Evolutionary conservation across 1,139 yeast genomes (phyloP).

Genomic region (Pneumocystis oryctolagi): DNA sequence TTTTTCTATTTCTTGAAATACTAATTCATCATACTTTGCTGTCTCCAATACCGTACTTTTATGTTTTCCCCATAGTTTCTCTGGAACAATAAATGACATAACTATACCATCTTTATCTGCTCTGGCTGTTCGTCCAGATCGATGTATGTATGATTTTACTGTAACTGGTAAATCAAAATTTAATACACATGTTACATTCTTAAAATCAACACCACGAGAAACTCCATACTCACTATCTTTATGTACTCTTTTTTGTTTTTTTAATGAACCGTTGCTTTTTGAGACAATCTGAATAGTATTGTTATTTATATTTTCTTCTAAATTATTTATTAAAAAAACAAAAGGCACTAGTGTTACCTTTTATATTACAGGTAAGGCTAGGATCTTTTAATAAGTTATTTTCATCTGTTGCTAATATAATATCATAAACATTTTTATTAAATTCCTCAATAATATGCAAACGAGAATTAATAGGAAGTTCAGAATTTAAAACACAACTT

Average conservation of each 20-base stretch:
- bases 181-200: slow-evolving; percentile 87
- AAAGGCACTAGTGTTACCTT: slow-evolving; percentile 9
- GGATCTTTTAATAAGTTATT: slow-evolving; percentile 37
- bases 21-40: slow-evolving; percentile 75
- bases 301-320: background rate
- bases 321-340: slow-evolving; percentile 11
- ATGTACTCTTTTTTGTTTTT: slow-evolving; percentile 17
- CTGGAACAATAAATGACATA: slow-evolving; percentile 76
- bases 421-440: slow-evolving; percentile 72
- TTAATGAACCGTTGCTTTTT: slow-evolving; percentile 12
- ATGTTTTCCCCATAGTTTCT: slow-evolving; percentile 76
- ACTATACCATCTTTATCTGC: slow-evolving; percentile 95
- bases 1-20: slow-evolving; percentile 57
- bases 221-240: slow-evolving; percentile 75
- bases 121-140: slow-evolving; percentile 96
- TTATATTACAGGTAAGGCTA: slow-evolving; percentile 30
- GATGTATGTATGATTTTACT: slow-evolving; percentile 78
- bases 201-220: slow-evolving; percentile 93
- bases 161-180: slow-evolving; percentile 90
- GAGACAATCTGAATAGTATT: slow-evolving; percentile 12
- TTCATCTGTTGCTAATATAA: slow-evolving; percentile 92
- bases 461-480: slow-evolving; percentile 83
- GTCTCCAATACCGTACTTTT: slow-evolving; percentile 57
- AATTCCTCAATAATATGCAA: slow-evolving; percentile 90
- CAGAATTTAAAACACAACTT: slow-evolving; percentile 79